Evolutionary conservation across 2,329 filamentous ascomycete species (phyloP).

Genomic region (Aspergillus sp.): DNA sequence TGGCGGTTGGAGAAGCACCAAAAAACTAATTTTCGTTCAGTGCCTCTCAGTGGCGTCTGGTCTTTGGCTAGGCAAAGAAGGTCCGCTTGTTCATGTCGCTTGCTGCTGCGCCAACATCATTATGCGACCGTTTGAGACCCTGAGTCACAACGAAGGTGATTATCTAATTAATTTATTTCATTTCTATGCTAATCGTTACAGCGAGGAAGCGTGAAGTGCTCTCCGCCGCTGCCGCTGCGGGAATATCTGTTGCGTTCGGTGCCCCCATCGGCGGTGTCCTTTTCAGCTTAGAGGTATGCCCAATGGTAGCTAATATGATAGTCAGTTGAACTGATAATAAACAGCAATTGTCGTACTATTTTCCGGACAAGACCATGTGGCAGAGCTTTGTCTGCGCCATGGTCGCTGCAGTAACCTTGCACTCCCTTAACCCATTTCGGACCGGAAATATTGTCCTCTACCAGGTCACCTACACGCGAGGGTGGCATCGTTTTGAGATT

Average conservation of each 20-base stretch:
- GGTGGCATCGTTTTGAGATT: slow-evolving; percentile 92
- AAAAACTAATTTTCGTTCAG: slow-evolving; percentile 32
- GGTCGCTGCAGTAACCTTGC: slow-evolving; percentile 90
- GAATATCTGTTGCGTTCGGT: slow-evolving; percentile 89
- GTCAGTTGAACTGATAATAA: slow-evolving; percentile 5
- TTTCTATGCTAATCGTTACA: slow-evolving; percentile 29
- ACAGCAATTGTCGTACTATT: slow-evolving; percentile 92
- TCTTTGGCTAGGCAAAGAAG: slow-evolving; percentile 95
- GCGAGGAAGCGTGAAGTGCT: slow-evolving; percentile 88
- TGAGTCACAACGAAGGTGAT: slow-evolving; percentile 78
- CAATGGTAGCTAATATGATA: neutral
- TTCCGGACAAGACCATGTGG: slow-evolving; percentile 99
- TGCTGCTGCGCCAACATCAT: slow-evolving; percentile 94
- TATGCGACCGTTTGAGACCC: slow-evolving; percentile 74
- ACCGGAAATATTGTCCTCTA: slow-evolving; percentile 94
- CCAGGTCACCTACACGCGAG: slow-evolving; percentile 83
- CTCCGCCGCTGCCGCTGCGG: slow-evolving; percentile 83
- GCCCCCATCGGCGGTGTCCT: slow-evolving; percentile 89
- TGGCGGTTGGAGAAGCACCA: no score
- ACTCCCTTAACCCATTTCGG: slow-evolving; percentile 87
- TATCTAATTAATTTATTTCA: neutral
- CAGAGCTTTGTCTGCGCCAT: slow-evolving; percentile 98
- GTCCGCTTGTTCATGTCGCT: slow-evolving; percentile 87
- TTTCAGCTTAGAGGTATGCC: slow-evolving; percentile 75
- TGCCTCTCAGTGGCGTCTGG: slow-evolving; percentile 87